Conservation (phyloP, 2,329 filamentous ascomycete species). For the Balansia obtecta region DNA sequence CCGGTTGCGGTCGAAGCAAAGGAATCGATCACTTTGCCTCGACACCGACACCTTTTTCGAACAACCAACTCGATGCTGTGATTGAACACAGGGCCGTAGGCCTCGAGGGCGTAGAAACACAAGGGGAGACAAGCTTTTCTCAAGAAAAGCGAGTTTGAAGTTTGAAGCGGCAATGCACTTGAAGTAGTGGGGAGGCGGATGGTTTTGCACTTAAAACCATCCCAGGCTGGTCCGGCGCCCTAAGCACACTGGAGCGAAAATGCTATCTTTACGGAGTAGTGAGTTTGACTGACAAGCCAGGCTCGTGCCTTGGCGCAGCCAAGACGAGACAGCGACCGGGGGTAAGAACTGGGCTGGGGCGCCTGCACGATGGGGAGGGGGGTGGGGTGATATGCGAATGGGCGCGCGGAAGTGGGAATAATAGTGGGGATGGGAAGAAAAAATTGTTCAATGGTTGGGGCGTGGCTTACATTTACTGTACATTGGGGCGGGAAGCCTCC, state of each 20-base stretch:
- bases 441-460: background rate
- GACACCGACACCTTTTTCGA: background rate
- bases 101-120: constrained; percentile 1
- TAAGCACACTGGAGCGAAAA: background rate
- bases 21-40: constrained; percentile 1
- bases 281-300: background rate
- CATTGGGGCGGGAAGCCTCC: background rate
- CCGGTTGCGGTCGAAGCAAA: background rate
- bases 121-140: background rate
- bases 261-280: background rate
- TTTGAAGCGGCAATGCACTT: background rate
- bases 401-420: background rate
- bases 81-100: constrained; percentile 3
- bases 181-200: constrained; percentile 6
- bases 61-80: constrained; percentile 3
- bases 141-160: constrained; percentile 1
- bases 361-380: background rate
- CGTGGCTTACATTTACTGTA: too few species aligned
- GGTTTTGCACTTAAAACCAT: constrained; percentile 6
- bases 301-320: constrained; percentile 4
- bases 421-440: background rate
- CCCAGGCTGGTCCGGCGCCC: background rate
- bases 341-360: constrained; percentile 1
- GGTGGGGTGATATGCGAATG: background rate
- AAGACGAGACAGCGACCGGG: constrained; percentile 2